These are phyloP conservation scores for Aspergillus conjunctus DNA, from an alignment of 495 filamentous ascomycete species.

Conservation along the genomic window DNA sequence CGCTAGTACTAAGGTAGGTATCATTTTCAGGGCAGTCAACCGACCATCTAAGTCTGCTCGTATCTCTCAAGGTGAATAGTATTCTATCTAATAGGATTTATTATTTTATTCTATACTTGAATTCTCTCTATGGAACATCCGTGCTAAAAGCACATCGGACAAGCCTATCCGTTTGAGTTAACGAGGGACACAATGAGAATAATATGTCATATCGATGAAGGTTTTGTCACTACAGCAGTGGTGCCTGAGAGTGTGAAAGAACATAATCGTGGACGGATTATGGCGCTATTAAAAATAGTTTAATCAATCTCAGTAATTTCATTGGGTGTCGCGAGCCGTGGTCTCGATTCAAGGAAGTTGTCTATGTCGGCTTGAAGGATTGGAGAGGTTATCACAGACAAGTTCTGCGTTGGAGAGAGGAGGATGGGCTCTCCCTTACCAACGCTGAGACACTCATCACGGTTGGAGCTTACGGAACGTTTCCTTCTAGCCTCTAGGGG, in stretches of 20 bases:
- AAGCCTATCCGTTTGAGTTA: not conserved
- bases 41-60: too few species aligned
- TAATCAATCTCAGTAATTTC: conserved; percentile 24
- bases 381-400: conserved; percentile 20
- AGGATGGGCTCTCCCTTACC: conserved; percentile 21
- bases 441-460: conserved; percentile 20
- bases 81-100: not conserved
- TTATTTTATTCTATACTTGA: not conserved
- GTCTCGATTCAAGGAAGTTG: conserved; percentile 21
- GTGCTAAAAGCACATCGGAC: not conserved
- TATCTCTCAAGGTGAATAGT: too few species aligned
- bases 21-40: too few species aligned
- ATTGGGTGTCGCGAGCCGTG: conserved; percentile 9
- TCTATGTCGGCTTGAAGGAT: conserved; percentile 23
- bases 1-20: too few species aligned
- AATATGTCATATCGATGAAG: conserved; percentile 2
- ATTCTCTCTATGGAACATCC: not conserved
- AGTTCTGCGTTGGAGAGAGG: conserved; percentile 23
- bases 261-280: not conserved
- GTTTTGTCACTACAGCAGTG: not conserved
- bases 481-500: conserved; percentile 24
- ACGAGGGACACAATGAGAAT: not conserved
- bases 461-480: conserved; percentile 21
- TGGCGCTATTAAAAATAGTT: conserved; percentile 11
- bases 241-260: not conserved